A percentile compares a stretch with the other conserved stretches of the same genome.
These are phyloP conservation scores for Neopestalotiopsis sp. DNA, from an alignment of 2,329 filamentous ascomycete genomes.

Conservation along the genomic window DNA sequence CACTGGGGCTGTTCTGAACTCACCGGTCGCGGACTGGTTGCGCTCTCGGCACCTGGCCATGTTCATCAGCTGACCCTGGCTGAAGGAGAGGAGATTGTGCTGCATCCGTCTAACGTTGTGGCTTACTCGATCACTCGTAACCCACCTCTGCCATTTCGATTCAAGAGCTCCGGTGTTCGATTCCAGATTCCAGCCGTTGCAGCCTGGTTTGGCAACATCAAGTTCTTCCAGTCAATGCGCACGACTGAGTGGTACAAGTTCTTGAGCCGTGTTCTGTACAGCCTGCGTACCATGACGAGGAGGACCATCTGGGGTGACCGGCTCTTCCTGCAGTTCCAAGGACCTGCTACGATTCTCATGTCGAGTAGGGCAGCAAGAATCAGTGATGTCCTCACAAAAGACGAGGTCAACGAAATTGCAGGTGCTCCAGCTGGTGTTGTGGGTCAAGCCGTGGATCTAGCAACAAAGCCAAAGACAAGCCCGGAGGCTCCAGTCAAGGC, in stretches of 20 bases:
- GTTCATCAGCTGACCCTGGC: slow-evolving; percentile 84
- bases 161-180: slow-evolving; percentile 77
- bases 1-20: slow-evolving; percentile 92
- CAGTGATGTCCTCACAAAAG: slow-evolving; percentile 76
- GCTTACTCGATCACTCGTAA: slow-evolving; percentile 82
- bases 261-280: slow-evolving; percentile 68
- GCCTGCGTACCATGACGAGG: slow-evolving; percentile 75
- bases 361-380: slow-evolving; percentile 85
- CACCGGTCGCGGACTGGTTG: slow-evolving; percentile 86
- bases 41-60: slow-evolving; percentile 84
- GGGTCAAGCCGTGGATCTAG: slow-evolving; percentile 60
- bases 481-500: slow-evolving; percentile 34
- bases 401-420: slow-evolving; percentile 90
- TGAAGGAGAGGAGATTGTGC: slow-evolving; percentile 87
- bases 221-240: slow-evolving; percentile 76
- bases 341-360: slow-evolving; percentile 83
- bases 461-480: slow-evolving; percentile 42
- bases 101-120: slow-evolving; percentile 89
- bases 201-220: slow-evolving; percentile 68
- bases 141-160: slow-evolving; percentile 82
- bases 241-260: slow-evolving; percentile 76
- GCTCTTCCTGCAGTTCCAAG: slow-evolving; percentile 88
- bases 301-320: slow-evolving; percentile 92
- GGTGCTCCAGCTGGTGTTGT: slow-evolving; percentile 77
- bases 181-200: slow-evolving; percentile 80